Percentiles rank a stretch among this genome's conserved stretches.
Conservation (phyloP, 441 rosid species). For the Eutrema salsugineum region DNA sequence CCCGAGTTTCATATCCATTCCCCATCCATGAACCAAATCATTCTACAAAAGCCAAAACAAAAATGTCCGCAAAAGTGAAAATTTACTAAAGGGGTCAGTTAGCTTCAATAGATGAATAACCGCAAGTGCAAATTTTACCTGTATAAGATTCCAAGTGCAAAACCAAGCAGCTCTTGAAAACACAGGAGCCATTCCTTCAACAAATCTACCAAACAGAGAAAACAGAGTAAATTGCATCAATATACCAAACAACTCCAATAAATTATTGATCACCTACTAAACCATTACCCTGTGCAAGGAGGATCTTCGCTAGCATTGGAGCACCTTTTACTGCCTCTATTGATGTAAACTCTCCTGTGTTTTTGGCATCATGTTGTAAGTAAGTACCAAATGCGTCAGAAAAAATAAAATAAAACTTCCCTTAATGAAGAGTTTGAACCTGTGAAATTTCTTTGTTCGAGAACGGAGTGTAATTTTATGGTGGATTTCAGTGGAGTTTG, state of each 20-base stretch:
- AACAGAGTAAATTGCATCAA: neutral
- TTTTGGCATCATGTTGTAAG: constrained; percentile 19
- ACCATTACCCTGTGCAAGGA: constrained; percentile 93
- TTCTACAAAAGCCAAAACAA: constrained; percentile 43
- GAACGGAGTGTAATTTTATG: constrained; percentile 88
- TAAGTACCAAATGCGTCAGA: constrained; percentile 17
- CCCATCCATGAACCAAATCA: constrained; percentile 98
- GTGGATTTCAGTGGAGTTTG: constrained; percentile 86
- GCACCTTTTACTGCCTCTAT: constrained; percentile 72
- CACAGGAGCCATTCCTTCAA: constrained; percentile 99
- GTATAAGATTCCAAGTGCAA: constrained; percentile 98
- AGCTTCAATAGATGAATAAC: neutral
- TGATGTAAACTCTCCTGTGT: constrained; percentile 80
- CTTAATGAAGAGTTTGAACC: constrained; percentile 35
- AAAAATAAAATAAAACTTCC: neutral
- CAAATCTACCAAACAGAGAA: constrained; percentile 53
- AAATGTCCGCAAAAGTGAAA: neutral
- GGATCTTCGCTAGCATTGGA: constrained; percentile 76
- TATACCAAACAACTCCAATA: neutral
- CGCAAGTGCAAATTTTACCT: constrained; percentile 39
- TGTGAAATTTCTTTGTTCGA: constrained; percentile 62
- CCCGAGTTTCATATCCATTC: constrained; percentile 95
- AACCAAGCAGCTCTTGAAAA: constrained; percentile 96
- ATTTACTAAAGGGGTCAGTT: neutral
- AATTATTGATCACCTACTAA: constrained; percentile 44